phyloP scores from a whole-genome alignment of 805 yeast genomes.

The Metschnikowia borealis region DNA sequence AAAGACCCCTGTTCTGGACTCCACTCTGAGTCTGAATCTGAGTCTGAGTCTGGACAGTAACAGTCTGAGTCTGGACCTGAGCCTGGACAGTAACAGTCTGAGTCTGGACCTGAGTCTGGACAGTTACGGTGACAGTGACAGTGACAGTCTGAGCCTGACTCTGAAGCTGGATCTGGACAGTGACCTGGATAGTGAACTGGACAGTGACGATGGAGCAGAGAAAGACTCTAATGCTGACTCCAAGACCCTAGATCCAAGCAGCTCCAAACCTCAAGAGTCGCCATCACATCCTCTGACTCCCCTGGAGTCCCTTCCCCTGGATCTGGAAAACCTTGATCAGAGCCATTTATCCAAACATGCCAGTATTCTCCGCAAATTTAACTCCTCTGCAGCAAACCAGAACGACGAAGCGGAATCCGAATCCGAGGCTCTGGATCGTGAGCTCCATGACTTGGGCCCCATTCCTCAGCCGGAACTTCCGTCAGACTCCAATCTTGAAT shows the following conservation, averaged over 20 bases:
- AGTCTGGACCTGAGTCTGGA: background rate
- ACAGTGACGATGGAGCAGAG: conserved; percentile 14
- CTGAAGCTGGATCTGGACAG: background rate
- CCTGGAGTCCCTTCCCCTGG: no score
- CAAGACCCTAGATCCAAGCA: conserved; percentile 12
- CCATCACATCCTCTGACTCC: no score
- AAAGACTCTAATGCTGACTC: conserved; percentile 7
- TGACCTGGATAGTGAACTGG: conserved; percentile 3
- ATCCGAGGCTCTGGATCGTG: conserved; percentile 17
- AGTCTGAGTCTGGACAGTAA: background rate
- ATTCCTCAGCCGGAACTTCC: conserved; percentile 82
- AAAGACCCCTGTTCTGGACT: background rate
- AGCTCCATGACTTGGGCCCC: conserved; percentile 50
- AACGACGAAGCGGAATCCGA: conserved; percentile 23
- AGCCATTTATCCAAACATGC: conserved; percentile 39
- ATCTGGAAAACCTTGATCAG: background rate
- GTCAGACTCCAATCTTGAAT: conserved; percentile 39
- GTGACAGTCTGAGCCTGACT: conserved; percentile 13
- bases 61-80: background rate
- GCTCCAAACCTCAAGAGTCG: no score
- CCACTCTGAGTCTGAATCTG: background rate
- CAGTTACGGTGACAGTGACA: background rate
- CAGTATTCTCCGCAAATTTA: conserved; percentile 51
- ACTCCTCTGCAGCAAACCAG: conserved; percentile 17
- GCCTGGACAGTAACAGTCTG: background rate